Conservation (phyloP, 2,329 filamentous ascomycete genomes). For the Cryoendolithus antarcticus region DNA sequence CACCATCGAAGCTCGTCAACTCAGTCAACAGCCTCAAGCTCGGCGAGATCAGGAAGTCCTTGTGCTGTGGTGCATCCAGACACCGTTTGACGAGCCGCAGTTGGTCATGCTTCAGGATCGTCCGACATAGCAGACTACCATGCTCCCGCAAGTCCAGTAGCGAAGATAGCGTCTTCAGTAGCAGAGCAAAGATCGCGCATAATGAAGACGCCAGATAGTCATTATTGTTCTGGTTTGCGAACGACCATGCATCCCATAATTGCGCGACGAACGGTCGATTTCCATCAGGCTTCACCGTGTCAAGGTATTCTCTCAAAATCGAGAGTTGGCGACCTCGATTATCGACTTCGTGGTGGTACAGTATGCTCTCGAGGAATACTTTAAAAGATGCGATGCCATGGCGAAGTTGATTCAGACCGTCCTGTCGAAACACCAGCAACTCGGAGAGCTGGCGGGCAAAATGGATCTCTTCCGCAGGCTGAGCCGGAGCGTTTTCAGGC, state of each 20-base stretch:
- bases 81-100: conserved; percentile 69
- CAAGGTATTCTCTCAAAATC: conserved; percentile 60
- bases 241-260: conserved; percentile 79
- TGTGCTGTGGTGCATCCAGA: conserved; percentile 65
- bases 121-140: conserved; percentile 67
- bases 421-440: conserved; percentile 59
- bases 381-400: conserved; percentile 62
- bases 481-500: conserved; percentile 21
- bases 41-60: conserved; percentile 80
- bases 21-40: conserved; percentile 77
- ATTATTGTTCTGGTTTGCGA: conserved; percentile 65
- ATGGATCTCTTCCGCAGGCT: conserved; percentile 49
- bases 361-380: conserved; percentile 51
- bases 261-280: conserved; percentile 58
- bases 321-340: conserved; percentile 37
- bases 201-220: conserved; percentile 71
- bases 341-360: conserved; percentile 42
- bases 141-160: conserved; percentile 62
- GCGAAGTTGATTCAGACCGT: conserved; percentile 48
- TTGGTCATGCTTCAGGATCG: conserved; percentile 68
- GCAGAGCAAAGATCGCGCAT: conserved; percentile 65
- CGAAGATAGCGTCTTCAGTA: conserved; percentile 65
- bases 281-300: conserved; percentile 45
- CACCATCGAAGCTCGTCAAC: conserved; percentile 78
- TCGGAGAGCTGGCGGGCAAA: conserved; percentile 55